Base-by-base conservation (phyloP, 352 stramenopile genomes). In the Phytophthora constricta region DNA sequence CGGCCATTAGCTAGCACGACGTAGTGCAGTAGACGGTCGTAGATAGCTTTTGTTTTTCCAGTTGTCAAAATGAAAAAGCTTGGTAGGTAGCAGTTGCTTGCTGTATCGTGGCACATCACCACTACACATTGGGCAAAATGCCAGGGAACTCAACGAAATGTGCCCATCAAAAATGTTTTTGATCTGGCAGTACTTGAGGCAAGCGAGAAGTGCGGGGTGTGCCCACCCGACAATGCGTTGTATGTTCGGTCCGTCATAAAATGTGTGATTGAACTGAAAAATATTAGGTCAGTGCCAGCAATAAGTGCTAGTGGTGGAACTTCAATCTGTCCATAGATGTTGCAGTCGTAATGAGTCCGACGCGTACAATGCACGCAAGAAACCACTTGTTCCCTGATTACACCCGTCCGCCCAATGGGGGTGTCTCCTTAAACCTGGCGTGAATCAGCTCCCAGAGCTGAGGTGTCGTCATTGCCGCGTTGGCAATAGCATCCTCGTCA, bases 121-220 rank as follows among this genome's bases (percentile, higher is more conserved):
- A 73, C 19, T 14, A 67, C 19, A 20, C 58, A 77, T 31, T 68
- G 49, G 3, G 56, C 50, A 26, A 77, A 72, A 5, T 22, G 31
- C n/a, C 2, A 22, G 16, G 57, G 64, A 0, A 58, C 53, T 19
- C 52, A 65, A 9, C 50, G 39, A 34, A 72, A 72, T 1, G 64
- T 72, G 1, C 69, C n/a, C 69, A 37, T 77, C 69, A 2, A 77
- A n/a, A 26, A 77, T 74, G 4, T 70, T 3, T 0, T 31, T 17
- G 11, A 33, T 64, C 4, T 33, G 14, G 31, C 11, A 37, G 31
- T 11, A 13, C 31, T 13, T 5, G 11, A 37, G 31, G n/a, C n/a
- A n/a, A 13, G 5, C 5, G 31, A 37, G 5, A 11, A 37, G 31
- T 13, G 31, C 31, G 31, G 31, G 5, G 11, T 37, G 31, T 13